Evolutionary conservation across 495 filamentous ascomycete genomes (phyloP).

Genomic region (Durotheca rogersii): DNA sequence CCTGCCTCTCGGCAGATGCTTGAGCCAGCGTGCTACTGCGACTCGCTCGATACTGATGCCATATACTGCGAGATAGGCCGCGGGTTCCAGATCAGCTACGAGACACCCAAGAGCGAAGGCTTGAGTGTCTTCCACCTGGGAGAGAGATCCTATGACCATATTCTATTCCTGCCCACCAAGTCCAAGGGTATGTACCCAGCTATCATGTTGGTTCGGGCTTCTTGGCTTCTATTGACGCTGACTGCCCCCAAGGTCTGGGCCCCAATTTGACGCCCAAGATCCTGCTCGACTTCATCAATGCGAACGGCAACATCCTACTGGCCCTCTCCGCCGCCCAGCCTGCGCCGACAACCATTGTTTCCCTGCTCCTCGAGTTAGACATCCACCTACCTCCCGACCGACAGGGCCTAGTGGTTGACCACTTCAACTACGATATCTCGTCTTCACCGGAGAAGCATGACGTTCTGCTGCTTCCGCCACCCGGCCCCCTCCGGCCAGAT

Average conservation of each 20-base stretch:
- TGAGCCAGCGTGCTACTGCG: no score
- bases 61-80: slow-evolving; percentile 56
- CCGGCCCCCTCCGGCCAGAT: slow-evolving; percentile 60
- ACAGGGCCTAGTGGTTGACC: slow-evolving; percentile 80
- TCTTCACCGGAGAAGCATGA: slow-evolving; percentile 83
- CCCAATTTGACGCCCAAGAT: slow-evolving; percentile 81
- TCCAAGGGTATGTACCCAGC: slow-evolving; percentile 67
- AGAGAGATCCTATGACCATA: slow-evolving; percentile 85
- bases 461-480: slow-evolving; percentile 73
- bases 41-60: slow-evolving; percentile 29
- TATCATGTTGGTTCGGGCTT: neutral
- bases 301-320: slow-evolving; percentile 87
- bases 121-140: slow-evolving; percentile 84
- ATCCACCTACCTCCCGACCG: slow-evolving; percentile 85
- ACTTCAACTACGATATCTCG: slow-evolving; percentile 86
- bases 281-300: slow-evolving; percentile 88
- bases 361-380: slow-evolving; percentile 86
- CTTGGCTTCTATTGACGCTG: slow-evolving; percentile 28
- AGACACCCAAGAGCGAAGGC: slow-evolving; percentile 81
- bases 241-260: slow-evolving; percentile 66
- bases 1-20: no score
- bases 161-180: slow-evolving; percentile 82
- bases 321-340: slow-evolving; percentile 74
- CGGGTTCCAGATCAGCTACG: slow-evolving; percentile 76
- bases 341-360: slow-evolving; percentile 75